Evolutionary conservation across 371 early-diverging fungal genomes (phyloP), one percentile per base, ranked within the genome.

Genomic region (Mortierella sp.): DNA sequence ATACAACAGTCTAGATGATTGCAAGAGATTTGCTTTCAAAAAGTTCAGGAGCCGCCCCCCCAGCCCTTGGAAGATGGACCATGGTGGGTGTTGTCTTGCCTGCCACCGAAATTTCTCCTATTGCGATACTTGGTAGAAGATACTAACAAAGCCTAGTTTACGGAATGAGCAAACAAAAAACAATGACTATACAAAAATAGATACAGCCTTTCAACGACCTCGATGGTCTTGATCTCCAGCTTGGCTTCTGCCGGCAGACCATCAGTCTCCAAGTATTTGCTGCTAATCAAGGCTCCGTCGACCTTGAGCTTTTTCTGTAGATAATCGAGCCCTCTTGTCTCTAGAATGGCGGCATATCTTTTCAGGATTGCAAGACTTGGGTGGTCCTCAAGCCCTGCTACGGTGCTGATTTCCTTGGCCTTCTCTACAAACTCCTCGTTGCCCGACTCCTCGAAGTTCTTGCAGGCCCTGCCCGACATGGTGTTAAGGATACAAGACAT

Each of bases 131-230:
- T 24, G 52, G 54, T 60, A 59, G 37, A 62, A 52, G 16, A 24
- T 28, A 28, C 61, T 37, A 37, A 9, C 40, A 61, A 61, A 39
- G 26, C 57, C 43, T 57, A 32, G 30, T 32, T 20, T 24, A 57
- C 30, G 11, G 30, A 8, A 20, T 26, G 16, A 57, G n/a, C 18
- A n/a, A 43, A 61, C 24, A 26, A 26, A 6, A 45, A 67, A 18
- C 26, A 67, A 6, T 18, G 49, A 18, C 14, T n/a, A 49, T 16
- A 10, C 14, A 61, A 52, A 10, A n/a, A 49, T 49, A 55, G 62
- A 59, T 72, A 72, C 73, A 72, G 52, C 47, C 30, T 22, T 5
- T 32, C 18, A 10, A 73, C 30, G 28, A 73, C 68, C 49, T 52
- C 32, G 12, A 67, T 54, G 12, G 35, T 37, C 32, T 28, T 63